phyloP scores from a whole-genome alignment of 225 moss, liverwort and hornwort genomes.

The Pseudisothecium myosuroides region DNA sequence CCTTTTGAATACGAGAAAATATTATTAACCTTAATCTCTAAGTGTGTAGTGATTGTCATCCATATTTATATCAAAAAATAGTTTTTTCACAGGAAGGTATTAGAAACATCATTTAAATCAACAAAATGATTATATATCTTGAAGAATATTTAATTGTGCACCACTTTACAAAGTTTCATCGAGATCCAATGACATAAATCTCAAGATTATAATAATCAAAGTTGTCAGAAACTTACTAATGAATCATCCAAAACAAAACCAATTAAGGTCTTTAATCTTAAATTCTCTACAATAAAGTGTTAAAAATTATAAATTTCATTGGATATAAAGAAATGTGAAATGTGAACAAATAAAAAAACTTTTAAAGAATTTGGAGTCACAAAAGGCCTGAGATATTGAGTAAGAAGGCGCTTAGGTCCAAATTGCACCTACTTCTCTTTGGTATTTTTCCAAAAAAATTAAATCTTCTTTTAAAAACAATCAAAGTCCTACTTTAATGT shows the following conservation, averaged over 20 bases:
- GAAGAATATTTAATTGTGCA: not conserved
- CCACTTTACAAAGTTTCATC: not conserved
- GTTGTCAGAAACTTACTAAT: not conserved
- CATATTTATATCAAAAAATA: not conserved
- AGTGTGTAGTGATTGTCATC: not conserved
- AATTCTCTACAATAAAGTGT: too few relatives aligned
- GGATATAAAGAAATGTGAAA: not conserved
- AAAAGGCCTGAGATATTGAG: accelerated
- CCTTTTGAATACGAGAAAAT: not conserved
- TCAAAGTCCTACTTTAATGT: too few relatives aligned
- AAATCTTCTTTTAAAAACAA: too few relatives aligned
- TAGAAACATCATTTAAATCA: not conserved
- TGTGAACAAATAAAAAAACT: not conserved
- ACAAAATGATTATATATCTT: not conserved
- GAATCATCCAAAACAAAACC: not conserved
- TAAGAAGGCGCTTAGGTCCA: not conserved
- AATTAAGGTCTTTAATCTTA: not conserved
- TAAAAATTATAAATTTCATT: not conserved
- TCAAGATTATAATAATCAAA: not conserved
- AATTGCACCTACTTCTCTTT: not conserved
- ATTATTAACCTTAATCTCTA: not conserved
- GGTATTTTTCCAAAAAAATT: too few relatives aligned
- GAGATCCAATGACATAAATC: not conserved
- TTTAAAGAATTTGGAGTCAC: not conserved
- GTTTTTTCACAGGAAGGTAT: not conserved